phyloP scores from a whole-genome alignment of 306 rosid genomes.

The Prosopis cineraria region DNA sequence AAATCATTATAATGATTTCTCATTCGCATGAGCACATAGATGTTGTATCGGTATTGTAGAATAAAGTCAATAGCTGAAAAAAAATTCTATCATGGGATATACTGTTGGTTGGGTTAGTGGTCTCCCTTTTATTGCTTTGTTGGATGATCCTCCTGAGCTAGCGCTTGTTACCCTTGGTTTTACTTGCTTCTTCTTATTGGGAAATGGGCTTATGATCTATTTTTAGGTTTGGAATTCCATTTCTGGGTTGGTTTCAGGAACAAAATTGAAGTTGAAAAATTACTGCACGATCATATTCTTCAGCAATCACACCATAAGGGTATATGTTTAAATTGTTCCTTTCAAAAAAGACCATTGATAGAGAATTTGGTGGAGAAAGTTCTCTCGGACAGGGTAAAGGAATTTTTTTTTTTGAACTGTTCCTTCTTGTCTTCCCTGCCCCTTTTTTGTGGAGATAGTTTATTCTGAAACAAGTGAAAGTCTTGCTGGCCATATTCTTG shows the following conservation, averaged over 20 bases:
- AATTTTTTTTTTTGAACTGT: neutral
- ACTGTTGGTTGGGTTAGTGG: neutral
- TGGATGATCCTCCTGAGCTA: slow-evolving; percentile 1
- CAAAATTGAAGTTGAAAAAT: neutral
- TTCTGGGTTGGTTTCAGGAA: neutral
- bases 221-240: neutral
- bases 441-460: neutral
- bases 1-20: neutral
- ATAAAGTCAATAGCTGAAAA: slow-evolving; percentile 11
- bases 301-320: neutral
- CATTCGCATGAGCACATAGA: neutral
- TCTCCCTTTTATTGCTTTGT: neutral
- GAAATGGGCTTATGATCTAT: neutral
- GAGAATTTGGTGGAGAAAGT: neutral
- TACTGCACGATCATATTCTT: neutral
- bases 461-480: neutral
- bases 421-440: neutral
- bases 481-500: slow-evolving; percentile 4
- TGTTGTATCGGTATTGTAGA: neutral
- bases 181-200: neutral
- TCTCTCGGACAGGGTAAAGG: neutral
- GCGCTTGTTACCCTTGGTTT: slow-evolving; percentile 1
- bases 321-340: no score
- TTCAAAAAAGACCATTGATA: neutral
- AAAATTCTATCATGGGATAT: slow-evolving; percentile 2